These are phyloP conservation scores for Ceratobasidium sp. DNA, from an alignment of 1,284 basidiomycete species.

Conservation along the genomic window DNA sequence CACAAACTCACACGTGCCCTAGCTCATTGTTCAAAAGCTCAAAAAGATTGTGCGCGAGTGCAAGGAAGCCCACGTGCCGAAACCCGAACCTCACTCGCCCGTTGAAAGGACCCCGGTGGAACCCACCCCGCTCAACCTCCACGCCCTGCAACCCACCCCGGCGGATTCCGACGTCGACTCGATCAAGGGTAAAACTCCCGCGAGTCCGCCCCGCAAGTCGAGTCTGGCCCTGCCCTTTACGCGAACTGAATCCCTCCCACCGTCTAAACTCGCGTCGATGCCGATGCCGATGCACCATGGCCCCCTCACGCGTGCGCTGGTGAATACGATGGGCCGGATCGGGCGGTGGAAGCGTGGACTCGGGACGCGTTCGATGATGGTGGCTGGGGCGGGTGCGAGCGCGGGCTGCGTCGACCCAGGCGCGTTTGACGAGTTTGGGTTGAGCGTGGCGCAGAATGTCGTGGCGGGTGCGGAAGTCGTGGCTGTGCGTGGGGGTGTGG, in stretches of 20 bases:
- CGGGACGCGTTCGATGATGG: slow-evolving; percentile 57
- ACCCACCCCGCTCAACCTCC: slow-evolving; percentile 26
- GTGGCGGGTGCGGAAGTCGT: slow-evolving; percentile 44
- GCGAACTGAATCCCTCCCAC: slow-evolving; percentile 5
- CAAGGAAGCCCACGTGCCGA: slow-evolving; percentile 49
- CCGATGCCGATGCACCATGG: slow-evolving; percentile 47
- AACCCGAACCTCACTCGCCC: slow-evolving; percentile 11
- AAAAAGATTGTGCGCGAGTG: slow-evolving; percentile 82
- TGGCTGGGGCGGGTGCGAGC: slow-evolving; percentile 5
- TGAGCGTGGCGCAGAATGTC: slow-evolving; percentile 20
- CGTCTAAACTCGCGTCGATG: not conserved
- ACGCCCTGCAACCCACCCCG: slow-evolving; percentile 19
- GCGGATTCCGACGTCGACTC: slow-evolving; percentile 27
- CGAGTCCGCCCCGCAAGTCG: slow-evolving; percentile 30
- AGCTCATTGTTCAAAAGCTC: slow-evolving; percentile 79
- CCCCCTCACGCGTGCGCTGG: slow-evolving; percentile 74
- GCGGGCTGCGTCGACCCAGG: slow-evolving; percentile 54
- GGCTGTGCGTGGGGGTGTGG: slow-evolving; percentile 65
- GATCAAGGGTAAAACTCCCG: slow-evolving; percentile 31
- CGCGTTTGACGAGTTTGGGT: slow-evolving; percentile 37
- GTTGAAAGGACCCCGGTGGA: slow-evolving; percentile 21
- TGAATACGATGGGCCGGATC: slow-evolving; percentile 79
- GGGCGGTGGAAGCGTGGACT: slow-evolving; percentile 82
- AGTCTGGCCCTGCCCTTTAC: slow-evolving; percentile 27
- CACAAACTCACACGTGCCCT: not conserved